These are phyloP conservation scores for Pseudotulostoma volvatum DNA, from an alignment of 495 filamentous ascomycete species.

Conservation along the genomic window DNA sequence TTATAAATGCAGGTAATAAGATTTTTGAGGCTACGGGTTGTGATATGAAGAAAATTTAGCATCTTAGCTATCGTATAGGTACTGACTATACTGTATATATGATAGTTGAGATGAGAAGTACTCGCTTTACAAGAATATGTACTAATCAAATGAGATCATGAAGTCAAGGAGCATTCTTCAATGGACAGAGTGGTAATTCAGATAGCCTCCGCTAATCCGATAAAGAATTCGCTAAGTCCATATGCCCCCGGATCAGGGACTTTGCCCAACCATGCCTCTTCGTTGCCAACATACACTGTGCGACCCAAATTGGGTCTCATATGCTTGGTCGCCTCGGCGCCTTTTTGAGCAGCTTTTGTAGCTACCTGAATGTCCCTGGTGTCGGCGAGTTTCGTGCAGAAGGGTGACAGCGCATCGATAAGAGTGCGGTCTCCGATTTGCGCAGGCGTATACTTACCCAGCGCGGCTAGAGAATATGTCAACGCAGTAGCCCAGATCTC, in stretches of 20 bases:
- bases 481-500: slow-evolving; percentile 63
- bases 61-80: too few species aligned
- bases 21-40: too few species aligned
- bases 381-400: slow-evolving; percentile 50
- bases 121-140: too few species aligned
- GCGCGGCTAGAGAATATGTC: slow-evolving; percentile 46
- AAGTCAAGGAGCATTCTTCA: too few species aligned
- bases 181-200: too few species aligned
- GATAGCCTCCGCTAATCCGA: slow-evolving; percentile 48
- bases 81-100: too few species aligned
- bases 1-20: too few species aligned
- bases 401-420: slow-evolving; percentile 79
- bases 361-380: slow-evolving; percentile 51
- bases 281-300: slow-evolving; percentile 83
- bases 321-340: slow-evolving; percentile 67
- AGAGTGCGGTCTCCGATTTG: slow-evolving; percentile 78
- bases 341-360: slow-evolving; percentile 56
- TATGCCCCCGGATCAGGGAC: slow-evolving; percentile 87
- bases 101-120: too few species aligned
- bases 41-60: too few species aligned
- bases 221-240: slow-evolving; percentile 67
- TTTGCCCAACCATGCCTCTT: slow-evolving; percentile 51
- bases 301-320: slow-evolving; percentile 84
- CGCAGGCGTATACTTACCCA: slow-evolving; percentile 80
- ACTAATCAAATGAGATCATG: too few species aligned